phyloP scores from a whole-genome alignment of 805 yeast genomes.

The Pichia paraexigua region DNA sequence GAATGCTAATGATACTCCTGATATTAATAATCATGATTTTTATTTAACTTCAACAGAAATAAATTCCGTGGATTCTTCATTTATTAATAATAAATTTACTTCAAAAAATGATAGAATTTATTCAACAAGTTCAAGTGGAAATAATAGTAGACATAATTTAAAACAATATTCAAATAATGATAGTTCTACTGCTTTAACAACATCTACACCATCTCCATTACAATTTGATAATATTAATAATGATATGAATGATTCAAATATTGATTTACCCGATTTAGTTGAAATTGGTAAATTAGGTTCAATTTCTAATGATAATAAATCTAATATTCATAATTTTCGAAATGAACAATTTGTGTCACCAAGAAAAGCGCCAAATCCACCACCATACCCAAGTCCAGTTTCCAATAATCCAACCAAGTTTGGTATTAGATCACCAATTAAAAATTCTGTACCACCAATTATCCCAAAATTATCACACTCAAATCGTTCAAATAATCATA shows the following conservation, averaged over 20 bases:
- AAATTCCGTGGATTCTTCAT: neutral
- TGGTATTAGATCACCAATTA: constrained; percentile 17
- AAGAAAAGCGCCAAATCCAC: constrained; percentile 69
- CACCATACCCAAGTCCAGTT: constrained; percentile 28
- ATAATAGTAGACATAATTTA: neutral
- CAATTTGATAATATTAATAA: neutral
- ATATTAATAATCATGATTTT: neutral
- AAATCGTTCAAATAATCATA: constrained; percentile 11
- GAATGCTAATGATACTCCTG: neutral
- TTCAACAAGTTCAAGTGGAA: neutral
- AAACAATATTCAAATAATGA: constrained; percentile 9
- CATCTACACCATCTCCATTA: constrained; percentile 3
- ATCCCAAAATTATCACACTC: neutral
- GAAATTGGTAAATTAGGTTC: neutral
- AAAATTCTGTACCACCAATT: neutral
- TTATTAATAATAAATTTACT: neutral
- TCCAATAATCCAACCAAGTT: constrained; percentile 18
- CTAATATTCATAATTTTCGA: neutral
- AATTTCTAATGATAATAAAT: neutral
- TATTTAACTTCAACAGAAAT: neutral
- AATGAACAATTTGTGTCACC: constrained; percentile 45
- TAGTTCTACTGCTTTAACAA: neutral
- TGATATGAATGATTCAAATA: neutral
- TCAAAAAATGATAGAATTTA: neutral
- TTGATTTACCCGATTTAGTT: neutral